Base-by-base conservation (phyloP, 2,329 filamentous ascomycete genomes). In the Pseudogymnoascus sp. region DNA sequence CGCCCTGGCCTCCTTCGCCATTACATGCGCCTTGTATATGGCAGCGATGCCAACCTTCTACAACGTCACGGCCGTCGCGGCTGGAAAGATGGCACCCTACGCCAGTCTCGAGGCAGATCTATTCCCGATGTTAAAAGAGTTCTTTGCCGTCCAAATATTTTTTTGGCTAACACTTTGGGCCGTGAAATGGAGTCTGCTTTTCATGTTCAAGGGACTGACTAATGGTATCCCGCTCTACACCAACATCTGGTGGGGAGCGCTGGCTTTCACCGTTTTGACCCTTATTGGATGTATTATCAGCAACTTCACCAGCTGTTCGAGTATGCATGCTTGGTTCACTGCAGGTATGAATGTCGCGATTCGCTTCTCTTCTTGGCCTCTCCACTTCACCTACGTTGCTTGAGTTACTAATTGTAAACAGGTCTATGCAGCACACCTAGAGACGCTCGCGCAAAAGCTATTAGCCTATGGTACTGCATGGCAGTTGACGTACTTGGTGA, bases 281-380 rank as follows among this genome's bases (percentile, higher is more conserved):
- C 71, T 76, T 36, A 71, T 76, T 21, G 75, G 74, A 25, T 76
- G 74, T 60, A 68, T 78, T 36, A 67, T 77, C 19, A 71, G 72
- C 8, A 75, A 74, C 45, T 68, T 76, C 60, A 73, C 71, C 21
- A 75, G 69, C 48, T 77, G 72, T 67, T 67, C 64, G 48, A 75
- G 68, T 64, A 74, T 75, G 70, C 72, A 72, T 64, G 74, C 70
- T 8, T 77, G 71, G 73, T 77, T 76, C 63, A 76, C 69, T 8
- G 64, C 67, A 16, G 60, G 60, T 61, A 61, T 61, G 60, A 11
- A 41, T 39, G 23, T 39, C 16, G 4, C 6, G n/a, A 36, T 16
- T 41, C 11, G 6, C 11, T 34, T n/a, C 25, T 6, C n/a, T 19
- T 57, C 25, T 31, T 31, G n/a, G 25, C 25, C 13, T 31, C n/a